Evolutionary conservation across 1,284 basidiomycete genomes (phyloP).

Genomic region (Irpex lacteus): DNA sequence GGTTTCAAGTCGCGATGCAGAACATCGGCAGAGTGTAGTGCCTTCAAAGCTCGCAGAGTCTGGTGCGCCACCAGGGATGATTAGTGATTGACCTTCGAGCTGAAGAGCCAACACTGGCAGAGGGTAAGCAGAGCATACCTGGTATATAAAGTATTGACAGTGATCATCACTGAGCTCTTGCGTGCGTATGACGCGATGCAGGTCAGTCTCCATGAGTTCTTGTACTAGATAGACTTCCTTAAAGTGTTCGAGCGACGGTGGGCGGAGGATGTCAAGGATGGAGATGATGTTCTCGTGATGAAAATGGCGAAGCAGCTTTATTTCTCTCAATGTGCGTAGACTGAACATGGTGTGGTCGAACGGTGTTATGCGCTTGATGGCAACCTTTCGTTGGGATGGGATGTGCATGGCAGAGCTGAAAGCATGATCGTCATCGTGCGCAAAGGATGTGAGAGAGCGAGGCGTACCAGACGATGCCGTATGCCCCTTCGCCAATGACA

Average conservation of each 20-base stretch:
- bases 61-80: slow-evolving; percentile 27
- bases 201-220: slow-evolving; percentile 73
- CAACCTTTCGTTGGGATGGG: slow-evolving; percentile 55
- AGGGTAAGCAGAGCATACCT: background rate
- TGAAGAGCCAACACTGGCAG: too few relatives aligned
- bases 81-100: background rate
- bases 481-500: slow-evolving; percentile 84
- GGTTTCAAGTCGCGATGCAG: slow-evolving; percentile 96
- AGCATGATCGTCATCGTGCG: slow-evolving; percentile 7
- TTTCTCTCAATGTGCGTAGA: slow-evolving; percentile 81
- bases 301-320: slow-evolving; percentile 90
- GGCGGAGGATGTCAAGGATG: slow-evolving; percentile 93
- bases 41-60: slow-evolving; percentile 91
- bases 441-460: slow-evolving; percentile 1
- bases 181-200: slow-evolving; percentile 72
- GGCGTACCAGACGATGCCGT: slow-evolving; percentile 67
- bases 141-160: slow-evolving; percentile 77
- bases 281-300: slow-evolving; percentile 96
- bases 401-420: slow-evolving; percentile 67
- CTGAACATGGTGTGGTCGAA: slow-evolving; percentile 91
- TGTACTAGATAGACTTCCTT: slow-evolving; percentile 90
- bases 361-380: slow-evolving; percentile 81
- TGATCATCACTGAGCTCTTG: slow-evolving; percentile 85
- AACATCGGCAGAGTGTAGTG: slow-evolving; percentile 91
- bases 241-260: slow-evolving; percentile 85